Base-by-base conservation (phyloP, 345 rosid genomes). In the Cardamine resedifolia region DNA sequence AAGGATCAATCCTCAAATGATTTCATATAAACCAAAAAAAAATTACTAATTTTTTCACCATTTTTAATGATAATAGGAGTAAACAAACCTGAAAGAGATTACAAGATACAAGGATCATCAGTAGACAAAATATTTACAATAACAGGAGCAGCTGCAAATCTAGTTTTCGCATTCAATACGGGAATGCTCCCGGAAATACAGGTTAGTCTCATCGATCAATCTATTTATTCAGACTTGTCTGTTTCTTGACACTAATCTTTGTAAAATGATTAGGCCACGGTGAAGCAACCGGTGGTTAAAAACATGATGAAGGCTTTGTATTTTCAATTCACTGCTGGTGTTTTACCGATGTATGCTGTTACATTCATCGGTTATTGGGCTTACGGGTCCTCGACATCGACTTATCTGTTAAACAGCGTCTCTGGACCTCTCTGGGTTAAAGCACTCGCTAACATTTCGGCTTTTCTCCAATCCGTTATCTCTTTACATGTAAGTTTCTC, bases 181-280 rank as follows among this genome's bases (percentile, higher is more conserved):
- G 99, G 99, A 78, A 95, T 95, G 99, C 96, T 91, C 43, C 98
- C 96, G 18, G 99, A 95, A 79, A 95, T 95, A 63, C 83, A 82
- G 36, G 85, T 80, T 4, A 41, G 77, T 21, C 44, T 21, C 51
- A 33, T 66, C 14, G 16, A 49, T 63, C 9, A n/a, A 15, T 15
- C 3, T 43, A 41, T 43, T n/a, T 26, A 12, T 33, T 21, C 15
- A 24, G 48, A 20, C 18, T 19, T 18, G 43, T 45, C 41, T 62
- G 20, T 26, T 76, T 33, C 30, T 26, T 58, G 5, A 34, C 34
- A 33, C 64, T 64, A 26, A 64, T 2, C 0, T 52, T 31, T 44
- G 27, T 58, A 34, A 0, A 64, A 65, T 21, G 24, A 79, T 58
- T 79, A 90, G 93, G 96, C 99, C 43, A 90, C 99, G 9, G 85